phyloP scores from a whole-genome alignment of 495 filamentous ascomycete species.

The Terfezia boudieri region DNA sequence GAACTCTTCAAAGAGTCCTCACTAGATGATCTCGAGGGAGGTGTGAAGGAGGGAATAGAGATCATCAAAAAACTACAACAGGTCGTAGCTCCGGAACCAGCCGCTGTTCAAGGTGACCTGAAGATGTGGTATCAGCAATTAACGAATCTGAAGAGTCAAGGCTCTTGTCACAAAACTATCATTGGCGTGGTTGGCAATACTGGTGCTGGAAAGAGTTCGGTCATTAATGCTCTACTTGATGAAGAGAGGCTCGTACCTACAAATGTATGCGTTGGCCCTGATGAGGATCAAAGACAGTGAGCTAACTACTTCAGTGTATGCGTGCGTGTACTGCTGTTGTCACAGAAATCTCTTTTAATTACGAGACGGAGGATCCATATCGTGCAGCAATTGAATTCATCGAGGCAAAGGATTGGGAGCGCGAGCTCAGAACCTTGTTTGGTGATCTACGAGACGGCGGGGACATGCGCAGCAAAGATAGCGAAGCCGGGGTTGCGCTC shows the following conservation, averaged over 20 bases:
- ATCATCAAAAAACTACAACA: too few relatives aligned
- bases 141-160: too few relatives aligned
- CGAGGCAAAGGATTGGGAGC: constrained; percentile 30
- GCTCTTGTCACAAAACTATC: constrained; percentile 20
- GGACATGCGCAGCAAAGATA: constrained; percentile 11
- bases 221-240: constrained; percentile 38
- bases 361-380: constrained; percentile 27
- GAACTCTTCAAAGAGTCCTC: too few relatives aligned
- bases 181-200: constrained; percentile 38
- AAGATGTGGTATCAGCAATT: too few relatives aligned
- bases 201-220: constrained; percentile 35
- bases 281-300: neutral
- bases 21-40: too few relatives aligned
- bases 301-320: constrained; percentile 19
- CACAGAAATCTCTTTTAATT: constrained; percentile 44
- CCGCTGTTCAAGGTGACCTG: too few relatives aligned
- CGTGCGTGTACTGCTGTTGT: constrained; percentile 43
- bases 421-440: constrained; percentile 30
- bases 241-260: constrained; percentile 21
- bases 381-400: constrained; percentile 45
- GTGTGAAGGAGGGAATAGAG: too few relatives aligned
- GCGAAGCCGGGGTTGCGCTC: constrained; percentile 36
- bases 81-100: too few relatives aligned
- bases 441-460: constrained; percentile 29
- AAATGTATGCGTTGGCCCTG: neutral